A percentile compares a stretch with the other conserved stretches of the same genome.
phyloP scores from a whole-genome alignment of 768 basidiomycete species.

The Holtermanniella nyarrowii region DNA sequence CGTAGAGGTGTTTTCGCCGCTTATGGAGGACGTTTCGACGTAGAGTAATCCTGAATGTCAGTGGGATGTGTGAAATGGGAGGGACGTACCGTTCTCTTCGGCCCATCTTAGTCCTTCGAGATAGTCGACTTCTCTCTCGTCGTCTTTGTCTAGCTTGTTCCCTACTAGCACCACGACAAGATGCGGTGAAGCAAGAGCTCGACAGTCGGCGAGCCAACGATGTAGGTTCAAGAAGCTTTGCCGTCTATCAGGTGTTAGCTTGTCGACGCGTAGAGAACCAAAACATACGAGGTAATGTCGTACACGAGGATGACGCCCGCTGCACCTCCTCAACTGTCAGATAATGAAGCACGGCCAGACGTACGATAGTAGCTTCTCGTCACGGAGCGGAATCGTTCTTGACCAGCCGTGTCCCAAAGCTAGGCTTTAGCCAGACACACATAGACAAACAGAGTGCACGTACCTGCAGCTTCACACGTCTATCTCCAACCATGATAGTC shows the following conservation, averaged over 20 bases:
- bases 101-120: conserved; percentile 92
- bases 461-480: conserved; percentile 90
- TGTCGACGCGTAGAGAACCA: not conserved
- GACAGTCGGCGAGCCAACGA: conserved; percentile 85
- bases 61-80: not conserved
- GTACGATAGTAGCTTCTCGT: conserved; percentile 81
- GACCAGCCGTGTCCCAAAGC: conserved; percentile 97
- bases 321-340: conserved; percentile 55
- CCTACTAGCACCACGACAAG: conserved; percentile 66
- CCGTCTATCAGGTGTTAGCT: conserved; percentile 49
- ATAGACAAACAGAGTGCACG: conserved; percentile 16
- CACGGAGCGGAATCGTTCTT: conserved; percentile 77
- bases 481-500: conserved; percentile 84
- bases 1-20: conserved; percentile 81
- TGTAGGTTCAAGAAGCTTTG: conserved; percentile 73
- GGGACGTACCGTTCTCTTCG: conserved; percentile 68
- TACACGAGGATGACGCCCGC: conserved; percentile 41
- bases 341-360: conserved; percentile 1
- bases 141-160: conserved; percentile 89
- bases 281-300: conserved; percentile 49
- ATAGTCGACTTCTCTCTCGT: conserved; percentile 87
- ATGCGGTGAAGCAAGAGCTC: conserved; percentile 84
- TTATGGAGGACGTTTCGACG: conserved; percentile 81
- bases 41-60: conserved; percentile 67
- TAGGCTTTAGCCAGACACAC: conserved; percentile 40